Evolutionary conservation across 331 rosid genomes (phyloP).

Genomic region (Malus hybrid): DNA sequence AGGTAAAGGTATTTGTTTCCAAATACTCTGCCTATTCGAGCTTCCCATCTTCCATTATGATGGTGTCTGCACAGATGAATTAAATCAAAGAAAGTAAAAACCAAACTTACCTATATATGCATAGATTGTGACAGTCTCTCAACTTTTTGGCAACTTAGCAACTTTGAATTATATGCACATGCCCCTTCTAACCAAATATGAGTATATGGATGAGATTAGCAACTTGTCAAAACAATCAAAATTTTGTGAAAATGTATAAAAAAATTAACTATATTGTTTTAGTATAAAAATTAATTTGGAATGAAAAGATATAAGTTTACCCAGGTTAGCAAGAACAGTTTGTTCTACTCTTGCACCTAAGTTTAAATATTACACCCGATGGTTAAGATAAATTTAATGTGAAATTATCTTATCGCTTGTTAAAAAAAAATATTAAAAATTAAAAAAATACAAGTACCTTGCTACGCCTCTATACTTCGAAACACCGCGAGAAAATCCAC

Average conservation of each 20-base stretch:
- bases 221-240: no score
- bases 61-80: slow-evolving; percentile 55
- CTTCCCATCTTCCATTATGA: slow-evolving; percentile 98
- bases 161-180: background rate
- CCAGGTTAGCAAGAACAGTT: no score
- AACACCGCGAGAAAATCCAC: slow-evolving; percentile 97
- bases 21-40: slow-evolving; percentile 82
- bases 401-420: no score
- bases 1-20: slow-evolving; percentile 92
- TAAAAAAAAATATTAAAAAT: no score
- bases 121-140: background rate
- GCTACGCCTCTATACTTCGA: slow-evolving; percentile 96
- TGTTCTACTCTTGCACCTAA: no score
- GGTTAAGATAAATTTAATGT: no score
- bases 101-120: background rate
- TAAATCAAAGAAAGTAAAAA: background rate
- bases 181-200: no score
- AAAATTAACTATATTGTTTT: no score
- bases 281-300: no score
- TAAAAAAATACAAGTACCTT: slow-evolving; percentile 36
- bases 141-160: slow-evolving; percentile 5
- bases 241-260: background rate
- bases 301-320: no score
- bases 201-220: no score
- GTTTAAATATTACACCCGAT: no score